Evolutionary conservation across 805 yeast species (phyloP), one percentile per base, ranked within the genome.

Genomic region (Candida tallmaniae): DNA sequence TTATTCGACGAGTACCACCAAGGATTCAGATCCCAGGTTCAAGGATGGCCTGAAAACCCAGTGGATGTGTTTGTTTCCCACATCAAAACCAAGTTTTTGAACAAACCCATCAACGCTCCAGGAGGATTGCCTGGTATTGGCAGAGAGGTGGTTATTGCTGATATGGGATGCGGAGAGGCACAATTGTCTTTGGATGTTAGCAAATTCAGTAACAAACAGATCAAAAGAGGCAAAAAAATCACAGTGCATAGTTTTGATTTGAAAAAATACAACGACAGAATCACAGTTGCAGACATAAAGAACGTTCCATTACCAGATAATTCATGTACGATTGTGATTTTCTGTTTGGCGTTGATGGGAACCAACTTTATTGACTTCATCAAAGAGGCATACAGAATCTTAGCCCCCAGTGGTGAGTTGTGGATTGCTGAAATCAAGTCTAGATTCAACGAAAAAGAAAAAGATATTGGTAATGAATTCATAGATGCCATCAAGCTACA

Each of bases 161-260:
- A 93, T 62, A 90, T 93, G 97, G 99, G 98, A 8, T 93, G 98
- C 58, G 99, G 98, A 36, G 98, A 93, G 59, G 98, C 97, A 0
- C 83, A 84, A 48, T 70, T 93, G 30, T 79, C 96, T 1, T 58
- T 68, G 25, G 84, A 87, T 47, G 71, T 85, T 32, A 66, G 66
- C 32, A 67, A 71, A 73, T 74, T 47, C 61, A 73, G 40, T 61
- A 62, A 32, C 37, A 70, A 68, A 28, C 61, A 55, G 29, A 55
- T 52, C 25, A 47, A 47, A 27, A 51, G 44, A 35, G 56, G 58
- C 16, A 58, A 65, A 23, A 15, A 25, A 6, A 66, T 80, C 36
- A 66, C 73, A 31, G 87, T 89, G 13, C 94, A 87, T 58, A 82
- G 95, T 56, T 93, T 93, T 58, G 99, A 93, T 59, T 70, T 93